Evolutionary conservation across 2,329 filamentous ascomycete species (phyloP), one percentile per base, ranked within the genome.

Genomic region (Penicillium verrucosum): DNA sequence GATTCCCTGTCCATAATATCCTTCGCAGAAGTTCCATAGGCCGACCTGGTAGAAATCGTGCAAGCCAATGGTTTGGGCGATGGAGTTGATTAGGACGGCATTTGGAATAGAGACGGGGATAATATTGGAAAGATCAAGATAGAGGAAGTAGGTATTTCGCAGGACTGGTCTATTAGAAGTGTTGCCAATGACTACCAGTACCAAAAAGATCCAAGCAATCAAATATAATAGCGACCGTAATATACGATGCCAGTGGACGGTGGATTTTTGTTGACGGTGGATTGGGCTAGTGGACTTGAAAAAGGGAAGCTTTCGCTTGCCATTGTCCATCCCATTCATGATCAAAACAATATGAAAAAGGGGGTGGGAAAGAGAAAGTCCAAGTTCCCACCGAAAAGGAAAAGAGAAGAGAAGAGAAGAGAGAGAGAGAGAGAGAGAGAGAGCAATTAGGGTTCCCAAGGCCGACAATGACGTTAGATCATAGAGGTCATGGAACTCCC

Each of bases 41-140:
- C 92, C 92, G 29, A 96, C 89, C 67, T 92, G 89, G 75, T 97
- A 97, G 76, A 96, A 97, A 74, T 97, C 93, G 72, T 96, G 91
- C 47, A 97, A 81, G 30, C 92, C 93, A 52, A 97, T 80, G 23
- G 88, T 90, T 50, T 90, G 87, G 4, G 92, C 91, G 63, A 96
- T 92, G 44, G 87, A 91, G 78, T 96, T 96, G 74, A 96, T 88
- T 44, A 96, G 81, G 25, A 82, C 77, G 10, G 86, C 85, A 70
- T 92, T 88, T 41, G 88, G 87, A 16, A 90, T 83, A 5, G 83
- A 85, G 34, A 85, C 78, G 0, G 89, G 89, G 55, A 96, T 87
- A 70, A 97, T 88, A 67, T 95, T 83, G 64, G 89, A 84, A 47
- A 97, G 82, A 74, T 96, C 84, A 67, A 97, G 84, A 66, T 87